Conservation (phyloP, 23 red algal species). For the Pyropia haitanensis region DNA sequence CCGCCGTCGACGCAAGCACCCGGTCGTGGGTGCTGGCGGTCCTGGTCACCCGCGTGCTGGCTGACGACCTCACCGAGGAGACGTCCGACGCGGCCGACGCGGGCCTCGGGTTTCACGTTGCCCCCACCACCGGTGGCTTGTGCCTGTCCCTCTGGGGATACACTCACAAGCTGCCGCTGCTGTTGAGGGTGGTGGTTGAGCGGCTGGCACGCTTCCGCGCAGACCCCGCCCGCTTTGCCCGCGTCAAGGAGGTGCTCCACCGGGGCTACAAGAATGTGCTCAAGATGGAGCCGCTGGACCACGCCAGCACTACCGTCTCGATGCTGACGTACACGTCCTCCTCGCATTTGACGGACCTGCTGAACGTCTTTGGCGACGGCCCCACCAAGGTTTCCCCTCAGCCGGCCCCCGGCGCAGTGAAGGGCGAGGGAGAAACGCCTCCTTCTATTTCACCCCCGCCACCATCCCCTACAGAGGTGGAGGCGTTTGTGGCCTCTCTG, state of each 20-base stretch:
- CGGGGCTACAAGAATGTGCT: slow-evolving; percentile 37
- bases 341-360: slow-evolving; percentile 48
- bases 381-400: too few relatives aligned
- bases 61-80: slow-evolving; percentile 57
- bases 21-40: slow-evolving; percentile 44
- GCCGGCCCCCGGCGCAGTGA: too few relatives aligned
- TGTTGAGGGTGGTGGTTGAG: slow-evolving; percentile 22
- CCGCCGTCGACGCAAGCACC: slow-evolving; percentile 37
- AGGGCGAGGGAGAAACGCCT: too few relatives aligned
- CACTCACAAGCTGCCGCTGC: slow-evolving; percentile 34
- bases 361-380: slow-evolving; percentile 23
- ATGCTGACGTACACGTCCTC: slow-evolving; percentile 30
- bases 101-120: slow-evolving; percentile 29
- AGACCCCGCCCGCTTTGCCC: slow-evolving; percentile 27
- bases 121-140: slow-evolving; percentile 19
- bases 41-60: slow-evolving; percentile 31
- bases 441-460: too few relatives aligned
- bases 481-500: too few relatives aligned
- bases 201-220: slow-evolving; percentile 33
- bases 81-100: slow-evolving; percentile 71
- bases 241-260: slow-evolving; percentile 32
- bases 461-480: too few relatives aligned
- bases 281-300: slow-evolving; percentile 20
- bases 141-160: slow-evolving; percentile 34
- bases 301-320: slow-evolving; percentile 34